Evolutionary conservation across 1,284 basidiomycete species (phyloP).

Genomic region (Leccinum fallax): DNA sequence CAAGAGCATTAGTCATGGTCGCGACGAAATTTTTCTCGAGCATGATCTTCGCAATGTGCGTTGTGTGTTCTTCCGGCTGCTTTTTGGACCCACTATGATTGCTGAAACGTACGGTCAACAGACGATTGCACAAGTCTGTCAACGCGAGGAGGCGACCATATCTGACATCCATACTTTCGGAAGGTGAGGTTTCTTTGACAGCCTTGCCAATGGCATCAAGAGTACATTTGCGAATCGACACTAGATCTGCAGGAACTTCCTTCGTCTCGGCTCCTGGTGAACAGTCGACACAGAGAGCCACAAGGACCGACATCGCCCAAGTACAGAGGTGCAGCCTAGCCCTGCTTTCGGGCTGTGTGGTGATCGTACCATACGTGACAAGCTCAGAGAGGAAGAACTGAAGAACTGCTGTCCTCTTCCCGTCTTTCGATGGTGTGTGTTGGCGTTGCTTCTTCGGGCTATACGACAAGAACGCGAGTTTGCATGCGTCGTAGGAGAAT

Average conservation of each 20-base stretch:
- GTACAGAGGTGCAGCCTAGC: constrained; percentile 39
- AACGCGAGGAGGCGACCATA: constrained; percentile 92
- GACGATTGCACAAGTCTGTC: constrained; percentile 85
- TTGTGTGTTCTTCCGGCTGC: constrained; percentile 77
- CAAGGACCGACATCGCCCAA: no score
- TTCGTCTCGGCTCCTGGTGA: constrained; percentile 54
- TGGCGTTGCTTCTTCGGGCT: constrained; percentile 65
- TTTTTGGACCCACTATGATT: constrained; percentile 53
- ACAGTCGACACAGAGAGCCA: no score
- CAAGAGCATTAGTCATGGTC: constrained; percentile 84
- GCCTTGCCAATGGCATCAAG: constrained; percentile 87
- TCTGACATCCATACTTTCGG: constrained; percentile 72
- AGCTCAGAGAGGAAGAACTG: constrained; percentile 71
- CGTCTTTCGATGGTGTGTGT: constrained; percentile 63
- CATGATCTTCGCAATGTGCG: constrained; percentile 97
- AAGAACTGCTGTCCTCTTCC: constrained; percentile 29
- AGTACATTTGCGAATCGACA: constrained; percentile 87
- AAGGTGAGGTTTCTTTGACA: constrained; percentile 78
- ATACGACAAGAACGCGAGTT: constrained; percentile 83
- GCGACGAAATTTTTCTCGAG: constrained; percentile 97
- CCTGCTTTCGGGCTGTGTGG: constrained; percentile 56
- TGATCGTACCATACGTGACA: constrained; percentile 75
- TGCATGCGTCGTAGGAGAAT: constrained; percentile 93
- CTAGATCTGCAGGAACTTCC: constrained; percentile 76
- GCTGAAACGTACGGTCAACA: constrained; percentile 81